These are phyloP conservation scores for Verticillium isaacii DNA, from an alignment of 2,329 filamentous ascomycete genomes.

Conservation along the genomic window DNA sequence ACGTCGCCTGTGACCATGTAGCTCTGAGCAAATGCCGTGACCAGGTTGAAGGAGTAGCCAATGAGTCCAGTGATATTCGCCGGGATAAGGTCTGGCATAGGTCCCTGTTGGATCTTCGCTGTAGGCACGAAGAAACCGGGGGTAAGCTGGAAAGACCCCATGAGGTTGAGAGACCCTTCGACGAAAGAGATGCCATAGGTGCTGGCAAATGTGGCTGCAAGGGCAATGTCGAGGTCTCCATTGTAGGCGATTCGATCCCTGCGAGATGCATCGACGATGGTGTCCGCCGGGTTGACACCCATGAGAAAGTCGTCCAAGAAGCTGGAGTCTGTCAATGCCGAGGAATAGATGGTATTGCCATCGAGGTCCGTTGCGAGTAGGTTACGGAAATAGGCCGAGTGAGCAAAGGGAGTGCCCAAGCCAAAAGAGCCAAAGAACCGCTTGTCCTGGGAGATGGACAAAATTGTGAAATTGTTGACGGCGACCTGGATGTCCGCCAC, in stretches of 20 bases:
- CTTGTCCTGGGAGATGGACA: constrained; percentile 20
- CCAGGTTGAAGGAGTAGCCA: constrained; percentile 28
- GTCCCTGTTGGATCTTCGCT: constrained; percentile 24
- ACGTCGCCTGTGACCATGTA: constrained; percentile 23
- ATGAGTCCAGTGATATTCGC: constrained; percentile 24
- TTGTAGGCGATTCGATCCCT: constrained; percentile 26
- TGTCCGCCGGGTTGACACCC: constrained; percentile 24
- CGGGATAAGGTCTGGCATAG: constrained; percentile 13
- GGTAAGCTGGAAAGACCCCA: constrained; percentile 21
- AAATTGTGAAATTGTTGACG: constrained; percentile 13
- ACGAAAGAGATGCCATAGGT: constrained; percentile 20
- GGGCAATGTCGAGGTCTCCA: constrained; percentile 24
- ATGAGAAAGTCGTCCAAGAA: constrained; percentile 27
- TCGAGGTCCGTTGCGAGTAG: constrained; percentile 6
- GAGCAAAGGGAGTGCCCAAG: constrained; percentile 23
- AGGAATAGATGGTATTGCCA: constrained; percentile 16
- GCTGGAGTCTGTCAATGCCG: constrained; percentile 18
- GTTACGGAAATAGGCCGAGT: constrained; percentile 20
- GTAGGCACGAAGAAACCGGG: constrained; percentile 25
- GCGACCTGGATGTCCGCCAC: constrained; percentile 14
- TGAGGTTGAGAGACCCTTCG: constrained; percentile 14
- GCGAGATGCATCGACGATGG: constrained; percentile 28
- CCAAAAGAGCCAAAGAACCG: constrained; percentile 24
- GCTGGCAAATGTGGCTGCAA: constrained; percentile 18
- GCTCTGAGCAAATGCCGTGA: constrained; percentile 21